phyloP scores from a whole-genome alignment of 2,329 filamentous ascomycete species.

The Ramularia endophylla region DNA sequence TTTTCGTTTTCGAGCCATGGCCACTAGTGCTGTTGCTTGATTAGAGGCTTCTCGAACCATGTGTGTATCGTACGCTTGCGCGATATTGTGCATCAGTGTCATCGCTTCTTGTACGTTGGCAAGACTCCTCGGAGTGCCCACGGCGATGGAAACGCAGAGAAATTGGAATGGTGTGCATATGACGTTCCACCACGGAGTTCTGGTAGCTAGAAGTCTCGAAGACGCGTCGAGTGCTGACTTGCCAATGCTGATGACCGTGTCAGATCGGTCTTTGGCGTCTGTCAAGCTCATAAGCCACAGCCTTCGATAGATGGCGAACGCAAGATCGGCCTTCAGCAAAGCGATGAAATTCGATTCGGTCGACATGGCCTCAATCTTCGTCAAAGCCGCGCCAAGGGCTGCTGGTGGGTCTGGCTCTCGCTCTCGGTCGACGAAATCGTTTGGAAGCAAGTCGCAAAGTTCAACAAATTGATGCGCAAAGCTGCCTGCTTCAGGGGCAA shows the following conservation, averaged over 20 bases:
- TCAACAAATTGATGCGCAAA: constrained; percentile 29
- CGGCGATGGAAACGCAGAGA: constrained; percentile 36
- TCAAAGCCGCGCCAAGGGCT: constrained; percentile 27
- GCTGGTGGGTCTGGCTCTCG: constrained; percentile 31
- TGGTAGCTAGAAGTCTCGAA: constrained; percentile 28
- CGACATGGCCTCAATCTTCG: constrained; percentile 28
- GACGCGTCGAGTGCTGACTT: constrained; percentile 32
- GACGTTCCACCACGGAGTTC: constrained; percentile 41
- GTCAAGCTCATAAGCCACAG: constrained; percentile 36
- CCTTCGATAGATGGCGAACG: constrained; percentile 43
- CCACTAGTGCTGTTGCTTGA: constrained; percentile 27
- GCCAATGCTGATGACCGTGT: constrained; percentile 33
- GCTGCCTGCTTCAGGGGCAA: constrained; percentile 24
- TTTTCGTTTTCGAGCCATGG: constrained; percentile 29
- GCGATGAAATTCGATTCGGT: constrained; percentile 34
- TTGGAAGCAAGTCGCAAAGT: constrained; percentile 29
- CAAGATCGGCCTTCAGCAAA: constrained; percentile 48
- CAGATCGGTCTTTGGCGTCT: constrained; percentile 33
- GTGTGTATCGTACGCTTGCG: constrained; percentile 31
- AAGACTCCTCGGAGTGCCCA: constrained; percentile 35
- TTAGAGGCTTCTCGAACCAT: constrained; percentile 35
- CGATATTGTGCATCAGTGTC: constrained; percentile 35
- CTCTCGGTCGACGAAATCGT: constrained; percentile 30
- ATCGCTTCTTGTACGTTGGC: constrained; percentile 33
- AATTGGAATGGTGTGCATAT: constrained; percentile 39